These are phyloP conservation scores for Tagetes patula DNA, from an alignment of 129 eudicot genomes.

Conservation along the genomic window DNA sequence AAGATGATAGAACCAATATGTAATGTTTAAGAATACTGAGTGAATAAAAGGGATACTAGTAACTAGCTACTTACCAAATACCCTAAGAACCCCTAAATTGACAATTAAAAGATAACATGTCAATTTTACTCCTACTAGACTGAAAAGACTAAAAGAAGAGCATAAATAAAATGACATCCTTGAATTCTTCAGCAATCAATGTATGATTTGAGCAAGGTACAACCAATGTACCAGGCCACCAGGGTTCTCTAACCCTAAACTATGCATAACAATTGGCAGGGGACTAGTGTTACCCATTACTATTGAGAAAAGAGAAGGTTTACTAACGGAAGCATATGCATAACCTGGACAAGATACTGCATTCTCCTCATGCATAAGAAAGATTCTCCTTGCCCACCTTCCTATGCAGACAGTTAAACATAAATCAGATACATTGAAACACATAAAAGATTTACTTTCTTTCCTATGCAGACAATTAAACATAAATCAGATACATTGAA, in stretches of 20 bases:
- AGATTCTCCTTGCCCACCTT: slow-evolving; percentile 85
- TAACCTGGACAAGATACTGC: slow-evolving; percentile 82
- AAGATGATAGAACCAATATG: background rate
- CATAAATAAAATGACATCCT: background rate
- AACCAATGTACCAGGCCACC: background rate
- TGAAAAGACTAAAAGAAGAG: background rate
- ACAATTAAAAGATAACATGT: background rate
- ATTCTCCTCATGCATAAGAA: slow-evolving; percentile 61
- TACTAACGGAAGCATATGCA: slow-evolving; percentile 22
- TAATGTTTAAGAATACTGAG: background rate
- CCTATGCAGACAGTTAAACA: slow-evolving; percentile 46
- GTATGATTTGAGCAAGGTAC: background rate
- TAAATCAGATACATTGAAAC: slow-evolving; percentile 16
- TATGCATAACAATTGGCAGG: background rate
- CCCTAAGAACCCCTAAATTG: slow-evolving; percentile 1
- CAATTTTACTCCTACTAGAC: background rate
- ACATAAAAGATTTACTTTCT: slow-evolving; percentile 2
- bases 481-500: slow-evolving; percentile 17
- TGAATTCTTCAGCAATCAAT: background rate
- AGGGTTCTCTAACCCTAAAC: background rate
- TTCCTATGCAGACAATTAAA: slow-evolving; percentile 50
- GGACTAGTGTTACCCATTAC: slow-evolving; percentile 3
- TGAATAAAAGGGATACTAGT: background rate
- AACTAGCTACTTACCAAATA: slow-evolving; percentile 7
- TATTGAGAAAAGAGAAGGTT: background rate